Base-by-base conservation (phyloP, 1,284 basidiomycete species). In the Meira miltonrushii region DNA sequence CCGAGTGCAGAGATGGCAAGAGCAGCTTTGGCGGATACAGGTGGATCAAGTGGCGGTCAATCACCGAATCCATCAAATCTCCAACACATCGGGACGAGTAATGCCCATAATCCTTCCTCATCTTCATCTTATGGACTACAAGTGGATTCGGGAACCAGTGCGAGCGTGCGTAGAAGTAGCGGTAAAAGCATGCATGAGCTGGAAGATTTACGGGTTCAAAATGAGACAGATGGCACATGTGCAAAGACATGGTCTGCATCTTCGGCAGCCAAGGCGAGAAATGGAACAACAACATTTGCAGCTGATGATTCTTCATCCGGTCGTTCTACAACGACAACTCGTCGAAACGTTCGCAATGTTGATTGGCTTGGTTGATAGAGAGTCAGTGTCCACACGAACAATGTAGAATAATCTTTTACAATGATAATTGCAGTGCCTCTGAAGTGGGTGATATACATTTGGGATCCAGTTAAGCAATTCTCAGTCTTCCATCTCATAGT, bases 1-100 rank as follows among this genome's bases (percentile, higher is more conserved):
- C 50, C 50, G 5, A 53, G 50, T 41, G 50, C 50, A 7, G 50
- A 53, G 50, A 13, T 53, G 50, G 50, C 50, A 41, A 39, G 50
- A 39, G 50, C 28, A 12, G 37, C 50, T n/a, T 39, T 53, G 15
- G 43, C 17, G 23, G 17, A 25, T 25, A 17, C 43, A 17, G 43
- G 43, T 44, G 43, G 43, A 3, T 4, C 15, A 53, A 23, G 25
- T 13, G 17, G 19, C 10, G 11, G 19, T 43, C 5, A 48, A 25
- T 13, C 46, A 12, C 23, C 23, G 8, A 13, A 19, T 21, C 5
- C 17, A 17, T 21, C 17, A n/a, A 2, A 48, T 5, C 7, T 4
- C 12, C 17, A 2, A 13, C 46, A 48, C 5, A 8, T 8, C 28
- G 28, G 28, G 28, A 23, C n/a, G 25, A 23, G 13, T 17, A 48